These are phyloP conservation scores for Pythium rhizo-oryzae DNA, from an alignment of 352 stramenopile genomes.

Conservation along the genomic window DNA sequence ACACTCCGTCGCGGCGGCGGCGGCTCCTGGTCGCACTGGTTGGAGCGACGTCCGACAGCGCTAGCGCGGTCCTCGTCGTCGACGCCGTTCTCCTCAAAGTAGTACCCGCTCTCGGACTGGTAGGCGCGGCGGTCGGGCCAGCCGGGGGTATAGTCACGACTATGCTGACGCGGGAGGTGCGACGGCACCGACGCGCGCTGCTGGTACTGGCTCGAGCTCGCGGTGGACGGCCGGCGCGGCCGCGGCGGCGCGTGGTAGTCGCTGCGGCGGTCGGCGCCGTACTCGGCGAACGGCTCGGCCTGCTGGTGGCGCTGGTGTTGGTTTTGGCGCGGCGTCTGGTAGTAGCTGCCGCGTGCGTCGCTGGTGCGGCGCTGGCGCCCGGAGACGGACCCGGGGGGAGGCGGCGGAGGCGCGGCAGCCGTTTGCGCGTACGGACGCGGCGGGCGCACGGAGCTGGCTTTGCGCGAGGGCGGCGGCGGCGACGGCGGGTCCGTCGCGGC, in stretches of 20 bases:
- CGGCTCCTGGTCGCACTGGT: neutral
- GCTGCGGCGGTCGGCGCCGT: neutral
- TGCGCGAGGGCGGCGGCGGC: conserved; percentile 19
- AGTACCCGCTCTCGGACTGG: conserved; percentile 28
- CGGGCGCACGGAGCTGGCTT: conserved; percentile 18
- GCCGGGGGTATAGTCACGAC: neutral
- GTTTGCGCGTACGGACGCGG: conserved; percentile 11
- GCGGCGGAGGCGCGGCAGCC: neutral
- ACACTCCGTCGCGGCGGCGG: neutral
- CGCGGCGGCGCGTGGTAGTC: neutral
- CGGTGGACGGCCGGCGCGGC: conserved; percentile 8
- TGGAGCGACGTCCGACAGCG: neutral
- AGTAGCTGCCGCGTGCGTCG: conserved; percentile 19
- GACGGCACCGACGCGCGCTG: neutral
- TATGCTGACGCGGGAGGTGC: neutral
- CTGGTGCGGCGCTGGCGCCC: conserved; percentile 5
- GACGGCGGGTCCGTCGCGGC: conserved; percentile 4
- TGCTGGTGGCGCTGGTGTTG: conserved; percentile 1
- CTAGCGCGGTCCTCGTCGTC: conserved; percentile 18
- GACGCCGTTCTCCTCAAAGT: conserved; percentile 30
- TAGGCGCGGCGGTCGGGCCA: conserved; percentile 16
- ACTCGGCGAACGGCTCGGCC: neutral
- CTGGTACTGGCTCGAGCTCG: conserved; percentile 11
- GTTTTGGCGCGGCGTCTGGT: conserved; percentile 17
- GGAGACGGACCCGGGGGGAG: neutral